A percentile compares a stretch with the other conserved stretches of the same genome.
Evolutionary conservation across 495 filamentous ascomycete genomes (phyloP).

Genomic region (Chaetomium tenue): DNA sequence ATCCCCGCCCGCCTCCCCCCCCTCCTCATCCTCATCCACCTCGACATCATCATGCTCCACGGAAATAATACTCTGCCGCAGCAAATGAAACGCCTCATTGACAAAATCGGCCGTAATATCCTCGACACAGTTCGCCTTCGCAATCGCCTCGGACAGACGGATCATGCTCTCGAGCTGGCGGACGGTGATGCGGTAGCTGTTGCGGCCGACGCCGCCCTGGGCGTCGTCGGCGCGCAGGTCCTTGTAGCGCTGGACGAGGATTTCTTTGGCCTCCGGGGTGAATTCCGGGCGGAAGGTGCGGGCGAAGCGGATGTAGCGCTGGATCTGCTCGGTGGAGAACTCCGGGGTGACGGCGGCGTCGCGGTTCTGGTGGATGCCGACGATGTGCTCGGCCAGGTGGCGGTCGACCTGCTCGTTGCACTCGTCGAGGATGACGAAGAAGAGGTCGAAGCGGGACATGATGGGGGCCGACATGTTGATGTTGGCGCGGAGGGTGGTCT

Average conservation of each 20-base stretch:
- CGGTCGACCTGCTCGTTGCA: conserved; percentile 90
- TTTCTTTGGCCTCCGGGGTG: conserved; percentile 75
- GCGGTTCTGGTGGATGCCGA: conserved; percentile 86
- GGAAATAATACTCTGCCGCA: conserved; percentile 91
- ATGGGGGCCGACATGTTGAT: conserved; percentile 98
- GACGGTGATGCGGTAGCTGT: conserved; percentile 95
- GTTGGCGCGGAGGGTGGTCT: conserved; percentile 86
- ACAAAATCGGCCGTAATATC: conserved; percentile 84
- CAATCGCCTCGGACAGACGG: conserved; percentile 89
- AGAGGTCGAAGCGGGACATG: conserved; percentile 98
- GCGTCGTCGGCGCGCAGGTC: conserved; percentile 91
- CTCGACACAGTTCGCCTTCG: conserved; percentile 94
- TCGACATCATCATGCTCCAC: conserved; percentile 98
- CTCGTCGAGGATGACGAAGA: conserved; percentile 97
- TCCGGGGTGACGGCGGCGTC: conserved; percentile 89
- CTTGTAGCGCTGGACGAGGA: conserved; percentile 92
- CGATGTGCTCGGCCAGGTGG: conserved; percentile 89
- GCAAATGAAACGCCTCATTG: conserved; percentile 81
- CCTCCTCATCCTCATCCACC: conserved; percentile 81
- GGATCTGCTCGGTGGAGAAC: conserved; percentile 93
- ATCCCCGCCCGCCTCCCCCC: conserved; percentile 23
- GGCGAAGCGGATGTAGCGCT: conserved; percentile 96
- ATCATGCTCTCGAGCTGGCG: conserved; percentile 95
- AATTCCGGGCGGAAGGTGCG: conserved; percentile 93
- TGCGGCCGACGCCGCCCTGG: conserved; percentile 87